Evolutionary conservation across 306 rosid genomes (phyloP), one percentile per base, ranked within the genome.

Genomic region (Geum urbanum): DNA sequence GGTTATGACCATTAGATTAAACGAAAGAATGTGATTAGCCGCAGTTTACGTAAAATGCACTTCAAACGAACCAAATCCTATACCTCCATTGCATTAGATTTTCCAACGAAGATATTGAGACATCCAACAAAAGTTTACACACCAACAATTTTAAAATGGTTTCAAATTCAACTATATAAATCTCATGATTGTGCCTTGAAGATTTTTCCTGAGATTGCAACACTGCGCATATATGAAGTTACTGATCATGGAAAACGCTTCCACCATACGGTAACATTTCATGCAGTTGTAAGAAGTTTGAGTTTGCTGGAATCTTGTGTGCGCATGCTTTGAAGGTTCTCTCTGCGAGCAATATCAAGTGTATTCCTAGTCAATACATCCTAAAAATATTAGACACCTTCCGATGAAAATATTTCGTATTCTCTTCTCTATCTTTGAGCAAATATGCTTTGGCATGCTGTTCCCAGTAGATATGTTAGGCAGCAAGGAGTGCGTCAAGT

Each of bases 341-440:
- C 2, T 71, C 37, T 0, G 5, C 14, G 9, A 24, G 5, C 11
- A 46, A 58, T 58, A 1, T 16, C 0, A 56, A 5, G 16, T 24
- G 8, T 18, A 70, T 54, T 70, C 65, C 65, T 6, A 44, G 3
- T 22, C 18, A 63, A 12, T 63, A 43, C 11, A 12, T 63, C 51
- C 45, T 14, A 15, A 20, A 70, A 40, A 70, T 44, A 22, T 70
- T n/a, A n/a, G n/a, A n/a, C n/a, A n/a, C n/a, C n/a, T n/a, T n/a
- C n/a, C n/a, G n/a, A n/a, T n/a, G n/a, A n/a, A n/a, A n/a, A n/a
- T n/a, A n/a, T n/a, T n/a, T n/a, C n/a, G n/a, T n/a, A n/a, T n/a
- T n/a, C n/a, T n/a, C n/a, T n/a, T n/a, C n/a, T n/a, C n/a, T n/a
- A n/a, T n/a, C n/a, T n/a, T n/a, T n/a, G n/a, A n/a, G n/a, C n/a